Base-by-base conservation (phyloP, 257 asterid genomes). In the Mitragyna speciosa region DNA sequence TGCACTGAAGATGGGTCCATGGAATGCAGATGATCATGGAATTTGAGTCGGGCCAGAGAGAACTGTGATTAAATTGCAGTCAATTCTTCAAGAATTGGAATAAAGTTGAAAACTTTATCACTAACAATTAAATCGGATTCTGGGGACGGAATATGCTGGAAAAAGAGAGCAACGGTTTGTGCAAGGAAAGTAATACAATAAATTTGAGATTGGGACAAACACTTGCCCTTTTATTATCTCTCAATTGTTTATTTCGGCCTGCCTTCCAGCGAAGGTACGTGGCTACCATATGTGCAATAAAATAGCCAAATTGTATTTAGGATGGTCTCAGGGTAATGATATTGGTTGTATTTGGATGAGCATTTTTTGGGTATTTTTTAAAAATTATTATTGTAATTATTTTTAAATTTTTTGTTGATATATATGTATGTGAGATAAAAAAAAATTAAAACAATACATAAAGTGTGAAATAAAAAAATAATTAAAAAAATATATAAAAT, bases 1-100 rank as follows among this genome's bases (percentile, higher is more conserved):
- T 86, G 93, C 83, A 79, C 80, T 49, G 84, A 81, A 63, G 87
- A 84, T 48, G 82, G 73, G 76, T 91, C 97, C 94, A 92, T 89
- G 71, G 74, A 82, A 71, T 75, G 88, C 85, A 83, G 84, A 76
- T 59, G 92, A 90, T 86, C 95, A 90, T 90, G 84, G 93, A 87
- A 78, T 80, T 80, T 79, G 78, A 36, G 58, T 76, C 65, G 82
- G 78, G 3, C 73, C 78, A 64, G 58, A 17, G 73, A 73, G 51
- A 75, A 28, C 72, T 76, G 30, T 39, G 79, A 64, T 48, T 39
- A n/a, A n/a, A 70, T 47, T 54, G 72, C 26, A 26, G 76, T 69
- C 58, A 74, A 71, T 33, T 52, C 68, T 41, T 6, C 51, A 1
- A 31, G 73, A 79, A 71, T 59, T 69, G 73, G 75, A 74, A 70